Evolutionary conservation across 768 basidiomycete species (phyloP), one percentile per base, ranked within the genome.

Genomic region (Pisolithus albus): DNA sequence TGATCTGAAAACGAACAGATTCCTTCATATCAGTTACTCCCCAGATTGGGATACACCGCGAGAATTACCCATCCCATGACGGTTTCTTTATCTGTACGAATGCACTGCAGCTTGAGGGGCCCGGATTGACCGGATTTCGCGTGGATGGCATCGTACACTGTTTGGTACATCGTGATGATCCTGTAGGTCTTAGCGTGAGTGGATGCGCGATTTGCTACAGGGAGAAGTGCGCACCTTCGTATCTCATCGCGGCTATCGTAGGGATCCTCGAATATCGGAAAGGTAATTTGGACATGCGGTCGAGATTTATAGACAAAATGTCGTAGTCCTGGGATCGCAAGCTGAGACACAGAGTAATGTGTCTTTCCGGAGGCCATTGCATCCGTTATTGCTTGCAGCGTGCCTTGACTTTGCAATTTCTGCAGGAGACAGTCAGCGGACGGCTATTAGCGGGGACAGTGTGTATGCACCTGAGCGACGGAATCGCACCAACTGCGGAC

Each of bases 301-400:
- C 91, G 78, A 9, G 89, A 91, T 70, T 97, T 97, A 75, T 97
- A 98, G 45, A 97, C 71, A 63, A 97, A 99, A 66, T 99, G 96
- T 28, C 90, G 81, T 26, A 98, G 70, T 2, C 93, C 93, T 3
- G 92, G 92, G 56, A 95, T 85, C n/a, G 82, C 81, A 10, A 97
- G 70, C 50, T 88, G 84, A 3, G 82, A 82, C 50, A 84, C 79
- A 7, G 79, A 75, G 59, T 89, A 90, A 45, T 81, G 76, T 6
- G 83, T 84, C 38, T 75, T 62, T 46, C 79, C 72, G 41, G 75
- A 65, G 28, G 64, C 59, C 51, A 79, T 76, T 7, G 77, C 73
- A 28, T 74, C 70, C 16, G 70, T 61, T 46, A 89, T 73, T 11
- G 76, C 72, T 51, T 78, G 70, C 9, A 77, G 64, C 2, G 77